Evolutionary conservation across 129 eudicot species (phyloP).

Genomic region (Flaveria ramosissima): DNA sequence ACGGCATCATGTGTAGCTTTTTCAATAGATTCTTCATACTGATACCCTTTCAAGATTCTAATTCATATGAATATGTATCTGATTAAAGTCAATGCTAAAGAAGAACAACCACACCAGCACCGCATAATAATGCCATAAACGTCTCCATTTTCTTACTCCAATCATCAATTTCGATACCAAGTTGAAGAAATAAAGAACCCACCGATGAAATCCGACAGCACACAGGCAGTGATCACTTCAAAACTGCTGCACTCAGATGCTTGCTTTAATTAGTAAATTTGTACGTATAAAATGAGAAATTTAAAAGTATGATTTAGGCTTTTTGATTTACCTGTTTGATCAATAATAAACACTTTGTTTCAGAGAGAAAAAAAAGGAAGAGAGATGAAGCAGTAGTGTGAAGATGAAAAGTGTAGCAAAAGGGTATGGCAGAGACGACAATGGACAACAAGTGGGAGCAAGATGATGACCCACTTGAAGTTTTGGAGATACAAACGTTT

Average conservation of each 20-base stretch:
- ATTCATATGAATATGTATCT: slow-evolving; percentile 13
- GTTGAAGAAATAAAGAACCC: background rate
- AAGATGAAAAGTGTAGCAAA: slow-evolving; percentile 21
- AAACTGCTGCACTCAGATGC: slow-evolving; percentile 37
- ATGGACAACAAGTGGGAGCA: slow-evolving; percentile 55
- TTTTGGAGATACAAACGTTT: slow-evolving; percentile 21
- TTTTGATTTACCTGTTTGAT: too few relatives aligned
- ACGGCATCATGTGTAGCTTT: slow-evolving; percentile 70
- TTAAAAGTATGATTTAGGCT: background rate
- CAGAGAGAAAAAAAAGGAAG: slow-evolving; percentile 23
- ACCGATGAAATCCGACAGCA: slow-evolving; percentile 36
- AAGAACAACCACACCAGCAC: too few relatives aligned
- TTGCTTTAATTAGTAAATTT: slow-evolving; percentile 25
- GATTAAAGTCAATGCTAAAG: slow-evolving; percentile 34
- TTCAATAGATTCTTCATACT: slow-evolving; percentile 81
- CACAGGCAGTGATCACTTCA: background rate
- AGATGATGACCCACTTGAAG: slow-evolving; percentile 44
- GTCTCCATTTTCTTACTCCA: slow-evolving; percentile 64
- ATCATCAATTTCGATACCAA: slow-evolving; percentile 39
- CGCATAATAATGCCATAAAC: slow-evolving; percentile 39
- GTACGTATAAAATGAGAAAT: background rate
- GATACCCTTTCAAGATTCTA: background rate
- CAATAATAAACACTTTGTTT: background rate
- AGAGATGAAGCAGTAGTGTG: slow-evolving; percentile 9
- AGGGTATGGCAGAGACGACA: slow-evolving; percentile 37